Conservation (phyloP, 192 early-diverging fungal species). For the Gigaspora rosea region DNA sequence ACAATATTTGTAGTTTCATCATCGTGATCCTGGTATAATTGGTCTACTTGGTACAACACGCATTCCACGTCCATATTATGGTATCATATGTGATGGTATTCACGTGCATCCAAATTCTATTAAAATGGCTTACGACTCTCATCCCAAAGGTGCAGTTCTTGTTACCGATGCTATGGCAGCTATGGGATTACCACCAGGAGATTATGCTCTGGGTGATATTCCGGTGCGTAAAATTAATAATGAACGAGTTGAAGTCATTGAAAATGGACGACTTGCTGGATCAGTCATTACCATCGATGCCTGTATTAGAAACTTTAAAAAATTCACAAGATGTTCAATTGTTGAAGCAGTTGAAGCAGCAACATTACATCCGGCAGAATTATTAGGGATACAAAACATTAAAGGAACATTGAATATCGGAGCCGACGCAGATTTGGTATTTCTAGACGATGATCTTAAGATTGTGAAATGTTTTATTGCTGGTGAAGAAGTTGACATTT, state of each 20-base stretch:
- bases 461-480: constrained; percentile 74
- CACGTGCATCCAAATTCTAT: constrained; percentile 82
- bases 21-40: constrained; percentile 82
- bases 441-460: constrained; percentile 66
- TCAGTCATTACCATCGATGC: constrained; percentile 65
- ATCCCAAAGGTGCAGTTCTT: constrained; percentile 73
- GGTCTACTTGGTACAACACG: constrained; percentile 68
- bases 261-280: constrained; percentile 76
- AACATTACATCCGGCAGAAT: constrained; percentile 74
- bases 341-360: constrained; percentile 82
- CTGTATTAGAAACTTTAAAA: constrained; percentile 77
- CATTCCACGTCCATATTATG: constrained; percentile 73
- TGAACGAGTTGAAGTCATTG: constrained; percentile 72
- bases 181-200: constrained; percentile 60
- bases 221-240: constrained; percentile 59
- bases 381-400: constrained; percentile 67
- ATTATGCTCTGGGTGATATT: constrained; percentile 72
- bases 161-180: constrained; percentile 85
- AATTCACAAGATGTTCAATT: constrained; percentile 72
- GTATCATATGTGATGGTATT: constrained; percentile 82
- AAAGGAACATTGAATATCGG: constrained; percentile 75
- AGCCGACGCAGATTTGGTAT: constrained; percentile 77
- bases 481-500: constrained; percentile 59
- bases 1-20: constrained; percentile 63
- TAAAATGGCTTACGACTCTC: constrained; percentile 79